These are phyloP conservation scores for Cystobasidium ongulense DNA, from an alignment of 768 basidiomycete species.

Conservation along the genomic window DNA sequence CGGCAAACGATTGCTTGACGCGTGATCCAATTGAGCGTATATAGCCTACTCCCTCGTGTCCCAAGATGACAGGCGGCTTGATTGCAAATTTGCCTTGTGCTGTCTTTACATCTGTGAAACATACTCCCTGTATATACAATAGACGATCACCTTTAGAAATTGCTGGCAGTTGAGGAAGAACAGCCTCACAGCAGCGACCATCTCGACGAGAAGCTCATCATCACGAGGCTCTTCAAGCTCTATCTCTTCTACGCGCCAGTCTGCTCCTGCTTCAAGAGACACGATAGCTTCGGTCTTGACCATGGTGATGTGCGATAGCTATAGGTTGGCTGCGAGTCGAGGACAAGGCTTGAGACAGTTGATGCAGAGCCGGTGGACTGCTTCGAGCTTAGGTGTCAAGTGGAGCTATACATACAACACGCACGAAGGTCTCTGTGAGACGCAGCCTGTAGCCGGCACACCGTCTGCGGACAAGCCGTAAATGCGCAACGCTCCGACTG, in stretches of 20 bases:
- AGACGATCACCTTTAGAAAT: background rate
- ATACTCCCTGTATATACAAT: background rate
- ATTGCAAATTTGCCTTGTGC: conserved; percentile 5
- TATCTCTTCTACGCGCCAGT: conserved; percentile 2
- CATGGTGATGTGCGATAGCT: too few relatives aligned
- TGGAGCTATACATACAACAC: too few relatives aligned
- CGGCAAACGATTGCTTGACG: background rate
- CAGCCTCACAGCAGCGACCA: conserved; percentile 2
- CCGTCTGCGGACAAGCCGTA: background rate
- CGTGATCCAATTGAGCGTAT: background rate
- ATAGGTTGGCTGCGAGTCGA: too few relatives aligned
- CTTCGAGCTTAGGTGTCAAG: too few relatives aligned
- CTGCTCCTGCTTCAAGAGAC: background rate
- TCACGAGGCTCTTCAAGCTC: background rate
- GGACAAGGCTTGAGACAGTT: too few relatives aligned
- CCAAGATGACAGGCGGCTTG: background rate
- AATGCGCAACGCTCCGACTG: background rate
- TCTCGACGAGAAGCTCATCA: conserved; percentile 22
- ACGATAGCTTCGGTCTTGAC: conserved; percentile 11
- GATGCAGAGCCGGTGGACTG: too few relatives aligned
- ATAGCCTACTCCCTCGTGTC: conserved; percentile 16
- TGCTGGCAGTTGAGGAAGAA: background rate
- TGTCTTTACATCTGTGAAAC: conserved; percentile 12
- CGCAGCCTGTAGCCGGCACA: background rate
- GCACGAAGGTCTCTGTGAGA: too few relatives aligned